Conservation (phyloP, 1,284 basidiomycete genomes). For the Mycena citricolor region DNA sequence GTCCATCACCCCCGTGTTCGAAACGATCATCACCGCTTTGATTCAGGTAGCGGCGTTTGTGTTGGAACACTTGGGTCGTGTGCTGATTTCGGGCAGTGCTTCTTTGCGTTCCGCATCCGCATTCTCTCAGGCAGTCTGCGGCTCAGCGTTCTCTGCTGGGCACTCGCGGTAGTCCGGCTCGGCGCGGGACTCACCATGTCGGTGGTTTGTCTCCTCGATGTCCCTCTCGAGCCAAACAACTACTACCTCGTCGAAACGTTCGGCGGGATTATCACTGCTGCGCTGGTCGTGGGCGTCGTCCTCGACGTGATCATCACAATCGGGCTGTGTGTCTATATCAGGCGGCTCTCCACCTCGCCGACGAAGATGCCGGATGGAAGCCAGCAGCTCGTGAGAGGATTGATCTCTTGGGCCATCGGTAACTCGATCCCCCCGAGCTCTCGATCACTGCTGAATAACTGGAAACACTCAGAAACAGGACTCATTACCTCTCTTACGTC, state of each 20-base stretch:
- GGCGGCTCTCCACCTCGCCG: slow-evolving; percentile 10
- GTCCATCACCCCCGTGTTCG: slow-evolving; percentile 20
- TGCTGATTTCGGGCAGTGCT: slow-evolving; percentile 6
- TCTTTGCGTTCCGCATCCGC: slow-evolving; percentile 24
- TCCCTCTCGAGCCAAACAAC: slow-evolving; percentile 21
- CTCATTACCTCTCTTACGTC: slow-evolving; percentile 25
- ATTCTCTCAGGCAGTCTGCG: slow-evolving; percentile 15
- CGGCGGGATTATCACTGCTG: slow-evolving; percentile 24
- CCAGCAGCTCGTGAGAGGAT: slow-evolving; percentile 18
- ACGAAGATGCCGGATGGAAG: slow-evolving; percentile 14
- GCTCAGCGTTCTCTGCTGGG: slow-evolving; percentile 20
- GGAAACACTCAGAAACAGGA: slow-evolving; percentile 23
- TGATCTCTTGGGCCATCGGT: slow-evolving; percentile 27
- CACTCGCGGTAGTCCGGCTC: slow-evolving; percentile 20
- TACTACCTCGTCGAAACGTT: slow-evolving; percentile 20
- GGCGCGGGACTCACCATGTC: slow-evolving; percentile 19
- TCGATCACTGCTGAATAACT: not conserved
- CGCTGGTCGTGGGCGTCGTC: slow-evolving; percentile 17
- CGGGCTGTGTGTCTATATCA: slow-evolving; percentile 24
- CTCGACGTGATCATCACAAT: slow-evolving; percentile 23
- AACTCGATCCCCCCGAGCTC: not conserved
- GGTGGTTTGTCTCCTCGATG: slow-evolving; percentile 20
- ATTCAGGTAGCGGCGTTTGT: slow-evolving; percentile 22
- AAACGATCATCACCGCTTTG: slow-evolving; percentile 23
- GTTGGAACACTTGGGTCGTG: not conserved